A percentile compares a stretch with the other conserved stretches of the same genome.
These are phyloP conservation scores for Aureobasidium sp. DNA, from an alignment of 2,329 filamentous ascomycete genomes.

Conservation along the genomic window DNA sequence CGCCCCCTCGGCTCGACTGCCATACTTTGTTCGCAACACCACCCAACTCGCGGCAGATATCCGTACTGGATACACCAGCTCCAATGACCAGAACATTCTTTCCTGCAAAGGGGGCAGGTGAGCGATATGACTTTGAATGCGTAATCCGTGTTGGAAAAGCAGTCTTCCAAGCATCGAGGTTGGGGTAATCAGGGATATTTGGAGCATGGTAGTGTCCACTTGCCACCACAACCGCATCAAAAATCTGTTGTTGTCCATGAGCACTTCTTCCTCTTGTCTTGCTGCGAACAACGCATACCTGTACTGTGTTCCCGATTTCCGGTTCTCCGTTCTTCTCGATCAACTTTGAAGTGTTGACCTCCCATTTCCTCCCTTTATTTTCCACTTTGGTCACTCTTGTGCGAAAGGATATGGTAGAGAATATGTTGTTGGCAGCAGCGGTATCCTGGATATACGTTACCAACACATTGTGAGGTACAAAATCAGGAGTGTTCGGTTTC, in stretches of 20 bases:
- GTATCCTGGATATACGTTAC: slow-evolving; percentile 56
- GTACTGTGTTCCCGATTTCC: slow-evolving; percentile 1
- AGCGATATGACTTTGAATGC: slow-evolving; percentile 46
- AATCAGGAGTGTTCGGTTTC: slow-evolving; percentile 52
- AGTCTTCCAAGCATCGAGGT: slow-evolving; percentile 39
- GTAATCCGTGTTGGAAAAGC: slow-evolving; percentile 38
- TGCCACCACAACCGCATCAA: slow-evolving; percentile 47
- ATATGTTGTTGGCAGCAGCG: slow-evolving; percentile 42
- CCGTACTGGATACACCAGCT: slow-evolving; percentile 47
- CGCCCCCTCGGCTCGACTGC: slow-evolving; percentile 52
- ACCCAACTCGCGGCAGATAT: slow-evolving; percentile 47
- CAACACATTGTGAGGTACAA: slow-evolving; percentile 49
- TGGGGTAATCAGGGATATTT: slow-evolving; percentile 42
- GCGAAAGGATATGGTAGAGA: slow-evolving; percentile 45
- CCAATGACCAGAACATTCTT: slow-evolving; percentile 52
- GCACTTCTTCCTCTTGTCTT: neutral
- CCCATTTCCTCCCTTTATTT: slow-evolving; percentile 46
- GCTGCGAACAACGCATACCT: neutral
- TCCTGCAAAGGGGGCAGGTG: slow-evolving; percentile 40
- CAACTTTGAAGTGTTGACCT: slow-evolving; percentile 42
- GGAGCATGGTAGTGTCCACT: slow-evolving; percentile 48
- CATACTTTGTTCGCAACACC: slow-evolving; percentile 38
- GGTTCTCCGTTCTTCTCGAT: slow-evolving; percentile 11
- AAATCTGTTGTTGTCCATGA: slow-evolving; percentile 25
- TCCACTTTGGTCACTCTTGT: slow-evolving; percentile 49